Base-by-base conservation (phyloP, 129 eudicot genomes). In the Flaveria robusta region DNA sequence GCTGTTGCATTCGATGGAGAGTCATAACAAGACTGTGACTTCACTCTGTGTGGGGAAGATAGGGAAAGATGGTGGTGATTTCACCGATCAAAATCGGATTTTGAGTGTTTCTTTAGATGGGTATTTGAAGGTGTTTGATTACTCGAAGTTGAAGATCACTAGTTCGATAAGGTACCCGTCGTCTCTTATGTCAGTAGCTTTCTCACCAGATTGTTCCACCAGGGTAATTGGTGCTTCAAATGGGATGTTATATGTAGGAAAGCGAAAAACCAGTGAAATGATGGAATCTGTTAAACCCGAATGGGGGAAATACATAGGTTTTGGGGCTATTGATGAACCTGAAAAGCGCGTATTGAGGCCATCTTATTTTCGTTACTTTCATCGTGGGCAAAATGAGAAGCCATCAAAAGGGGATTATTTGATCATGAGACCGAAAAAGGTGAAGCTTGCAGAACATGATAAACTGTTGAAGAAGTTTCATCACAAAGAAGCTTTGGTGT, bases 61-160 rank as follows among this genome's bases (percentile, higher is more conserved):
- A 13, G 92, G 86, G 76, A 81, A 47, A 39, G 91, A 75, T 24
- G 55, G 64, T 52, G 86, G 81, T 3, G 90, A 86, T 46, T 91
- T 85, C 51, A 80, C 71, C 1, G 82, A 87, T 34, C 86, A 93
- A 72, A 64, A 76, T 74, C 74, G 98, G 59, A 80, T 94, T 72
- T 42, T 94, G 89, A 94, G 98, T 76, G 97, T 94, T 68, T 85
- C 96, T 0, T 79, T 94, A 24, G 97, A 91, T 84, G 97, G 98
- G 39, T 94, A 87, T 59, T 70, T 91, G 90, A 94, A 94, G 51
- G 96, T 89, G 9, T 94, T 91, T 18, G 98, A 91, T 84, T 88
- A 89, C 52, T 81, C 97, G 0, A 91, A 72, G 79, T 66, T 84
- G 46, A 95, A 91, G 87, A 66, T 91, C 51, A 95, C 99, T 0